A percentile compares a stretch with the other conserved stretches of the same genome.
phyloP scores from a whole-genome alignment of 1,139 yeast species.

The Suhomyces bolitotheri region DNA sequence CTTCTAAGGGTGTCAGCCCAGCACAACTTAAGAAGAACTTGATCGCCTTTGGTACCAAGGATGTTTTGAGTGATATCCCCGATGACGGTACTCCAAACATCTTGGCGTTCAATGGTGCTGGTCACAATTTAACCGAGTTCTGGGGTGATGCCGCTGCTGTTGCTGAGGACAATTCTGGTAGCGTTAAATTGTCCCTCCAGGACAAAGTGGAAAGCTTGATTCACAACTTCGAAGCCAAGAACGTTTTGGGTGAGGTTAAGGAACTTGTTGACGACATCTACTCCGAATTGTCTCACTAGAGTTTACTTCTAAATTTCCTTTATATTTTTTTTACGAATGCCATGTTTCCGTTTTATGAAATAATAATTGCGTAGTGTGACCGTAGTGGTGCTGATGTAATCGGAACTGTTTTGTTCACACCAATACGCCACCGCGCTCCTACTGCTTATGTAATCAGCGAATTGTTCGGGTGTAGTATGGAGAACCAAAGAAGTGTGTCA shows the following conservation, averaged over 20 bases:
- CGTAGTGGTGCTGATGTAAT: background rate
- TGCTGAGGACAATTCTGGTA: slow-evolving; percentile 1
- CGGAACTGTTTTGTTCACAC: background rate
- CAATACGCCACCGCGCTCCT: background rate
- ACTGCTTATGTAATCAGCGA: background rate
- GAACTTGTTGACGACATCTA: slow-evolving; percentile 25
- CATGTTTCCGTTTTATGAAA: background rate
- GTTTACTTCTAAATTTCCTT: background rate
- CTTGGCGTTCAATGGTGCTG: slow-evolving; percentile 92
- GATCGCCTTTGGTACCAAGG: slow-evolving; percentile 75
- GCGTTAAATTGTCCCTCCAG: slow-evolving; percentile 11
- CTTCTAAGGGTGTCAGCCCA: slow-evolving; percentile 69
- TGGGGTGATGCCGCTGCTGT: slow-evolving; percentile 44
- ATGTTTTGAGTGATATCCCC: slow-evolving; percentile 69
- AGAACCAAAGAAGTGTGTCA: too few species aligned
- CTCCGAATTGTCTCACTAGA: slow-evolving; percentile 11
- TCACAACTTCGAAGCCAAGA: slow-evolving; percentile 22
- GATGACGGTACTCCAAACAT: slow-evolving; percentile 77
- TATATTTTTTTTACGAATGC: background rate
- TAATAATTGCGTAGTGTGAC: background rate
- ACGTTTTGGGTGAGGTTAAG: slow-evolving; percentile 24
- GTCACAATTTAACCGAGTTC: slow-evolving; percentile 72
- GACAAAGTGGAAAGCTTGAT: slow-evolving; percentile 23
- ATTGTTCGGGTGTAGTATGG: background rate
- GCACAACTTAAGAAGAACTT: slow-evolving; percentile 86